phyloP scores from a whole-genome alignment of 2,329 filamentous ascomycete genomes.

The Biscogniauxia sp. region DNA sequence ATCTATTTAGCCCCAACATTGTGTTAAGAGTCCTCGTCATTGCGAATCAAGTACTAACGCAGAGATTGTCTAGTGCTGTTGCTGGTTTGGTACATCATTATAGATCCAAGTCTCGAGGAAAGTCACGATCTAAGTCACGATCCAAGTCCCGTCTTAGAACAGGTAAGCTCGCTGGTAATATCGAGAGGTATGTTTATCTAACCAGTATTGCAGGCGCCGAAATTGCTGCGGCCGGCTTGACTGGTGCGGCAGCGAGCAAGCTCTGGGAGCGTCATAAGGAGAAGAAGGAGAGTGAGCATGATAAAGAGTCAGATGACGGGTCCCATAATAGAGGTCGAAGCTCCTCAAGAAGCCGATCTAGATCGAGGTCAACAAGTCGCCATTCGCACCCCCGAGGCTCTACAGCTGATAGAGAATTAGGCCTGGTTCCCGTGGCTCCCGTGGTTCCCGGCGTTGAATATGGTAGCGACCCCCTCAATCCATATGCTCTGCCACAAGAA shows the following conservation, averaged over 20 bases:
- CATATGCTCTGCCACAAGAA: slow-evolving; percentile 50
- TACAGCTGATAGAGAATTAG: slow-evolving; percentile 63
- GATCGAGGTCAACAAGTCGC: slow-evolving; percentile 36
- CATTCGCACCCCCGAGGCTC: slow-evolving; percentile 47
- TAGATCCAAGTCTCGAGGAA: slow-evolving; percentile 47
- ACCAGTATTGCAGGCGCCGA: slow-evolving; percentile 42
- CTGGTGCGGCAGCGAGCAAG: slow-evolving; percentile 59
- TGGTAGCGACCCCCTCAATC: slow-evolving; percentile 55
- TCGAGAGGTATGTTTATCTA: slow-evolving; percentile 6
- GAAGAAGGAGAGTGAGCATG: slow-evolving; percentile 51
- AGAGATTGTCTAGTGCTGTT: slow-evolving; percentile 40
- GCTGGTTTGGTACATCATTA: slow-evolving; percentile 58
- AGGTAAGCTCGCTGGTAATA: slow-evolving; percentile 32
- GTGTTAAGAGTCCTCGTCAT: not conserved
- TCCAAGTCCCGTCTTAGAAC: slow-evolving; percentile 42
- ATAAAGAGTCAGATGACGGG: slow-evolving; percentile 35
- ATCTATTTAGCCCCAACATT: not conserved
- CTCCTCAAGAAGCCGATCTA: slow-evolving; percentile 43
- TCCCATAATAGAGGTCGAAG: slow-evolving; percentile 39
- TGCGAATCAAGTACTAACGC: slow-evolving; percentile 12
- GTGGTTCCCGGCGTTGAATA: slow-evolving; percentile 53
- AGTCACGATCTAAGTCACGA: slow-evolving; percentile 38
- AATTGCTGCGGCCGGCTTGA: slow-evolving; percentile 58
- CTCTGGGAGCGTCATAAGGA: slow-evolving; percentile 60
- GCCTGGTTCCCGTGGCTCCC: slow-evolving; percentile 43